Evolutionary conservation across 352 stramenopile genomes (phyloP), one percentile per base, ranked within the genome.

Genomic region (Peronospora belbahrii): DNA sequence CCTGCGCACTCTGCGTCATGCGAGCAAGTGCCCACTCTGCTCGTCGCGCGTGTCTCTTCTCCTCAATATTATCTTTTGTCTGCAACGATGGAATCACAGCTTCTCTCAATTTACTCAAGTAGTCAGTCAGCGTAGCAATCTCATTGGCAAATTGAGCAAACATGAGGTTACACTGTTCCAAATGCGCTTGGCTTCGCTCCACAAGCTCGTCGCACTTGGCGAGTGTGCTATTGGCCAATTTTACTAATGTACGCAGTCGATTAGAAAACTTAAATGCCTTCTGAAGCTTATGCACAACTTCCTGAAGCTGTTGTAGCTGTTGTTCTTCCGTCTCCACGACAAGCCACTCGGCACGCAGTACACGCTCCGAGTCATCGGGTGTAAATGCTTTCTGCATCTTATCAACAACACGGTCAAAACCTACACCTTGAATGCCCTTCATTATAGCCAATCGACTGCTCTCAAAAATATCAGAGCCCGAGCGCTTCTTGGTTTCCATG

Each of bases 191-290:
- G 47, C 73, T 84, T 24, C 82, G 76, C 27, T 91, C 82, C 41
- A 80, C 77, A 23, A 94, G 68, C 32, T 73, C 55, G 17, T 84
- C 71, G 37, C 77, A 88, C 41, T 79, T 68, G 48, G 64, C 63
- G 11, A 91, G 58, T 28, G 76, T 83, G 42, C 57, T 83, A 18
- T 70, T 85, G 18, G 81, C 80, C 27, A 91, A 56, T 38, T 83
- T 81, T 23, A 83, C 79, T 3, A 90, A 62, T 14, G 65, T 71
- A 10, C 67, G 67, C 4, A 82, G 67, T 18, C 64, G 35, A 50
- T 89, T 88, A 28, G 73, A 82, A 49, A 94, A 87, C 55, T 89
- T 71, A 52, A 94, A 87, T n/a, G 78, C 82, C 33, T 84, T 74
- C 32, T 88, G 67, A 0, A 94, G 62, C 19, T 75, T 70, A 20